Conservation (phyloP, 495 filamentous ascomycete species). For the Penicillium pulvis region DNA sequence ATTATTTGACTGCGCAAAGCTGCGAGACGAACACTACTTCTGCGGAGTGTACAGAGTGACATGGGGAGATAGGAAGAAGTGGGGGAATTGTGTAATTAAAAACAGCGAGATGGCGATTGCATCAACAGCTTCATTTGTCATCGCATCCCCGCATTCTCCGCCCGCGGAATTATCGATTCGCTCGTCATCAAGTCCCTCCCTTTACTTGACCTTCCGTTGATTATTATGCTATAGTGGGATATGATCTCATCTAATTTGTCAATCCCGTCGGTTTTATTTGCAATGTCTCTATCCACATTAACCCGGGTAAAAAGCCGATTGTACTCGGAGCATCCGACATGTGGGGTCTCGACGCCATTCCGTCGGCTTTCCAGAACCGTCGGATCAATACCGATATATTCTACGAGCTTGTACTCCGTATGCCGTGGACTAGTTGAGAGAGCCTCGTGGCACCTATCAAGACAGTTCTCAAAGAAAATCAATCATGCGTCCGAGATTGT, state of each 20-base stretch:
- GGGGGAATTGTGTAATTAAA: slow-evolving; percentile 5
- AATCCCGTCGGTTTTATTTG: neutral
- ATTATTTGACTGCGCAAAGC: slow-evolving; percentile 27
- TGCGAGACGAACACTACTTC: slow-evolving; percentile 25
- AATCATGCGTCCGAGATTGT: neutral
- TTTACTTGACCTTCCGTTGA: neutral
- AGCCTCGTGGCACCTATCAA: neutral
- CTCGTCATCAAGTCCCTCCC: neutral
- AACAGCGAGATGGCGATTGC: slow-evolving; percentile 6
- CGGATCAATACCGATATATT: slow-evolving; percentile 8
- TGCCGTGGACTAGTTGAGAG: neutral
- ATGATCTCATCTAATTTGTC: neutral
- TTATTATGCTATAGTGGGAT: neutral
- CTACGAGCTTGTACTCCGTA: neutral
- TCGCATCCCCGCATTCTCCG: slow-evolving; percentile 21
- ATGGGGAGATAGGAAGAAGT: slow-evolving; percentile 8
- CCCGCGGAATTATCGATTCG: neutral
- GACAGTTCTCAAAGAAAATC: neutral
- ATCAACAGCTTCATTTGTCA: slow-evolving; percentile 26
- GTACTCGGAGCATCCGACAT: slow-evolving; percentile 9
- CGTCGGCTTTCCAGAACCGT: slow-evolving; percentile 12
- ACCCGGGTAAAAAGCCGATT: slow-evolving; percentile 10
- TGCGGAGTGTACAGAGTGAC: slow-evolving; percentile 19
- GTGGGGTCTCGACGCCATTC: slow-evolving; percentile 21
- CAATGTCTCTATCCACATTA: neutral